Evolutionary conservation across 2,329 filamentous ascomycete genomes (phyloP).

Genomic region (Diaporthe helianthi): DNA sequence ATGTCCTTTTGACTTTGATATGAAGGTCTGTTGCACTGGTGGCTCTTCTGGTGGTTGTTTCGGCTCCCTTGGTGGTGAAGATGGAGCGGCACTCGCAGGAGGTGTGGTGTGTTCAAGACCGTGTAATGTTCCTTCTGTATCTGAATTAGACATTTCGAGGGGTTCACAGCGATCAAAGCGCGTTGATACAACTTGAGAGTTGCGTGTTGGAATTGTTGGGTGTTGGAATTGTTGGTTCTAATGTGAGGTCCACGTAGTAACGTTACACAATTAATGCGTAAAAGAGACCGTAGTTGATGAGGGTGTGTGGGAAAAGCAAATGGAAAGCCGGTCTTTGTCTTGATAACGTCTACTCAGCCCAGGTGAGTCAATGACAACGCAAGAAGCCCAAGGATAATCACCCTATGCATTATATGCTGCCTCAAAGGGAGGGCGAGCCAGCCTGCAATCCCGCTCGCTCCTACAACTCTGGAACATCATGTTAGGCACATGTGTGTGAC

Average conservation of each 20-base stretch:
- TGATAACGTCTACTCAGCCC: background rate
- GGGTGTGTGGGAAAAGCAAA: background rate
- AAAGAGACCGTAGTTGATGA: background rate
- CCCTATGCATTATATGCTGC: constrained; percentile 8
- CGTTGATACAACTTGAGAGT: background rate
- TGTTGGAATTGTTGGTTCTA: background rate
- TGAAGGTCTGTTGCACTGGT: constrained; percentile 13
- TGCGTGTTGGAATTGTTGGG: background rate
- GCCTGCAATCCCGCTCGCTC: constrained; percentile 8
- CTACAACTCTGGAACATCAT: constrained; percentile 17
- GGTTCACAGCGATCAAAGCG: too few relatives aligned
- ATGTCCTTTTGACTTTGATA: constrained; percentile 39
- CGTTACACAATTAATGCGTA: background rate
- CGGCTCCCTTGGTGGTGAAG: background rate
- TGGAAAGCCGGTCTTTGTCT: background rate
- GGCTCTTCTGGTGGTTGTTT: background rate
- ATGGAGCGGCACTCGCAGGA: background rate
- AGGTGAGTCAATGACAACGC: background rate
- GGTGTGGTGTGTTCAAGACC: background rate
- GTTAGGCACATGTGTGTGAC: constrained; percentile 4
- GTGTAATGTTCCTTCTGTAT: constrained; percentile 6
- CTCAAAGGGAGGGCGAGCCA: constrained; percentile 6
- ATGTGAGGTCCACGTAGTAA: background rate
- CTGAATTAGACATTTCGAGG: background rate
- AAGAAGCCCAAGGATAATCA: background rate